These are phyloP conservation scores for Huntiella omanensis DNA, from an alignment of 2,329 filamentous ascomycete species.

Conservation along the genomic window DNA sequence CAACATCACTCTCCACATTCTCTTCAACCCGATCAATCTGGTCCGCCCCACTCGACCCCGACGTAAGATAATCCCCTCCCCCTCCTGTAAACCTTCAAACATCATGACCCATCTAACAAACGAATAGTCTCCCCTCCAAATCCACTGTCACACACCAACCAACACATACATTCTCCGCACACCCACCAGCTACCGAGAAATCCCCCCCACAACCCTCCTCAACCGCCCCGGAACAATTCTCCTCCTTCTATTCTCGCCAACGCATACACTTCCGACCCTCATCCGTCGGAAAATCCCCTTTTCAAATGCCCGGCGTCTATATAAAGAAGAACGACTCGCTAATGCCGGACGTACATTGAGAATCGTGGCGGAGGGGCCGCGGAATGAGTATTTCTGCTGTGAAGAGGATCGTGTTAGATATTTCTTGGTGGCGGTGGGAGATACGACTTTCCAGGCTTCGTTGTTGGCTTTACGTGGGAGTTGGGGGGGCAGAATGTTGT, in stretches of 20 bases:
- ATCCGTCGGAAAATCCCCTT: background rate
- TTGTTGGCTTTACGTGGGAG: slow-evolving; percentile 6
- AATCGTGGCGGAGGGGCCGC: slow-evolving; percentile 8
- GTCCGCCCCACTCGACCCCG: too few species aligned
- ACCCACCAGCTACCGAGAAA: slow-evolving; percentile 5
- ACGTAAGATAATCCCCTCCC: too few species aligned
- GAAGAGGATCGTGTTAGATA: slow-evolving; percentile 10
- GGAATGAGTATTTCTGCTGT: slow-evolving; percentile 9
- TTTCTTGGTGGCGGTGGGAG: slow-evolving; percentile 8
- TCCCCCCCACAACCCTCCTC: background rate
- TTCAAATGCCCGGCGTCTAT: background rate
- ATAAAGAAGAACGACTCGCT: too few species aligned
- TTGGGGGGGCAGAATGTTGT: slow-evolving; percentile 6
- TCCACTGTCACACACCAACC: slow-evolving; percentile 8
- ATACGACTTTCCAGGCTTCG: slow-evolving; percentile 9
- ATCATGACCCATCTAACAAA: background rate
- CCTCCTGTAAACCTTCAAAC: too few species aligned
- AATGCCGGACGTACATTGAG: background rate
- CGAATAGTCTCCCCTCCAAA: background rate
- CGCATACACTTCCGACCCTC: background rate
- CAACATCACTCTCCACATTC: too few species aligned
- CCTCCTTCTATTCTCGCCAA: slow-evolving; percentile 1
- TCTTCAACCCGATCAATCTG: too few species aligned
- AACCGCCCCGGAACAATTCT: slow-evolving; percentile 4
- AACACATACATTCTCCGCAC: slow-evolving; percentile 9